Conservation (phyloP, 2,329 filamentous ascomycete species). For the Ophiognomonia clavigignenti-juglandacearum region DNA sequence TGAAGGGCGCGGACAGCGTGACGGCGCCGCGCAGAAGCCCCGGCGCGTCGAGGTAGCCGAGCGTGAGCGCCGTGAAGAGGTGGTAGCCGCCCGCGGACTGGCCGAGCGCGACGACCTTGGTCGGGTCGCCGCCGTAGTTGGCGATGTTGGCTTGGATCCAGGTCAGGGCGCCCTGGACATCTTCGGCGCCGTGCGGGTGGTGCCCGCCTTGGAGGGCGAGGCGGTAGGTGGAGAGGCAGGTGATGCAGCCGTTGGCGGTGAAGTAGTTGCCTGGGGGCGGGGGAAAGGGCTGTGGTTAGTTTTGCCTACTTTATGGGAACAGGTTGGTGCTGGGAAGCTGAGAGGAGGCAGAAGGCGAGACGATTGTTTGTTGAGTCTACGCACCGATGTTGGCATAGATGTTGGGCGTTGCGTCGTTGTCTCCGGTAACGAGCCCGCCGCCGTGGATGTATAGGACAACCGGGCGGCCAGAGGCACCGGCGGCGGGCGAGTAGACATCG, state of each 20-base stretch:
- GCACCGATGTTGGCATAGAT: conserved; percentile 17
- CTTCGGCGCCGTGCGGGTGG: conserved; percentile 17
- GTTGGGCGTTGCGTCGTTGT: conserved; percentile 15
- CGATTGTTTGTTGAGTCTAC: too few relatives aligned
- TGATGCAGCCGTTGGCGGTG: conserved; percentile 21
- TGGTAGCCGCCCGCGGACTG: conserved; percentile 18
- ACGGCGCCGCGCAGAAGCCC: conserved; percentile 12
- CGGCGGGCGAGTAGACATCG: conserved; percentile 14
- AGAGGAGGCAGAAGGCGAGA: neutral
- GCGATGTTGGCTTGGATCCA: conserved; percentile 20
- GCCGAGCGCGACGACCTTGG: conserved; percentile 15
- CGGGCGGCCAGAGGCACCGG: conserved; percentile 2
- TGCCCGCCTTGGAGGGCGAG: conserved; percentile 17
- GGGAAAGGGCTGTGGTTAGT: too few relatives aligned
- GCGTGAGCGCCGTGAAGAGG: conserved; percentile 14
- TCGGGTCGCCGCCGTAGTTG: conserved; percentile 18
- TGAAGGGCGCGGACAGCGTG: conserved; percentile 15
- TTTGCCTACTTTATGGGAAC: too few relatives aligned
- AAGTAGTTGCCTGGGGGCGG: conserved; percentile 19
- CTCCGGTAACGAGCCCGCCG: conserved; percentile 18
- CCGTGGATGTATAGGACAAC: conserved; percentile 21
- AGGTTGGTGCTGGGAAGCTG: neutral
- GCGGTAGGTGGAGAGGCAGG: conserved; percentile 21
- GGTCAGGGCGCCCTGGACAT: conserved; percentile 12
- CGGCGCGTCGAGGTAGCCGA: conserved; percentile 12